These are phyloP conservation scores for Sordaria brevicollis DNA, from an alignment of 495 filamentous ascomycete species.

Conservation along the genomic window DNA sequence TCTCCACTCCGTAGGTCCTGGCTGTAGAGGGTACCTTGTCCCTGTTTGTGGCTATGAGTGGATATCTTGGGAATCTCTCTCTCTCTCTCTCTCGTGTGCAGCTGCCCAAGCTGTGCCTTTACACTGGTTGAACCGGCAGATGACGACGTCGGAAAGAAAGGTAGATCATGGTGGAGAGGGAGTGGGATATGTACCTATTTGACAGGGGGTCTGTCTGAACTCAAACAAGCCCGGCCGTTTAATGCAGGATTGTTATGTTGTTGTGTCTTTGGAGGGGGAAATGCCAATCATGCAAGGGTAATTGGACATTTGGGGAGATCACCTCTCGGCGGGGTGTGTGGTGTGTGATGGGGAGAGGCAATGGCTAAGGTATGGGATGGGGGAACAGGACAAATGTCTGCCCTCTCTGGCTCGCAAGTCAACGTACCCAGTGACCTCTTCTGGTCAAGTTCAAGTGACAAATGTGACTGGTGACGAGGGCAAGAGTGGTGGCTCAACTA, in stretches of 20 bases:
- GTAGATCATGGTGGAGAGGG: neutral
- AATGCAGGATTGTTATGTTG: constrained; percentile 23
- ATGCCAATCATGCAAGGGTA: constrained; percentile 28
- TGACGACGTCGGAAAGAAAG: constrained; percentile 4
- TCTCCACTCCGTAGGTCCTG: constrained; percentile 1
- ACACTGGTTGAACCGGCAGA: constrained; percentile 6
- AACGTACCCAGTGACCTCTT: neutral
- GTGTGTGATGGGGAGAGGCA: constrained; percentile 12
- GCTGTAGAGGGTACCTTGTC: neutral
- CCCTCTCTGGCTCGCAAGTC: neutral
- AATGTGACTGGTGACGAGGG: neutral
- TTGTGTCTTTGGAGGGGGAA: constrained; percentile 14
- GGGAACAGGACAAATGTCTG: neutral
- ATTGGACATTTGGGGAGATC: constrained; percentile 8
- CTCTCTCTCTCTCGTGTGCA: neutral
- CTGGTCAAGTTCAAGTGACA: neutral
- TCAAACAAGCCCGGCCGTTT: constrained; percentile 16
- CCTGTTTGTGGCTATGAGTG: neutral
- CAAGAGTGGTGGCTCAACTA: neutral
- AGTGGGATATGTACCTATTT: constrained; percentile 5
- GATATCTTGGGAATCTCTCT: neutral
- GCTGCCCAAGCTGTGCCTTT: constrained; percentile 1
- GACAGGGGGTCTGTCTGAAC: constrained; percentile 5
- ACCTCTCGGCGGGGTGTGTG: constrained; percentile 6
- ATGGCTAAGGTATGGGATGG: constrained; percentile 11